Base-by-base conservation (phyloP, 257 asterid species). In the Scutellaria barbata region DNA sequence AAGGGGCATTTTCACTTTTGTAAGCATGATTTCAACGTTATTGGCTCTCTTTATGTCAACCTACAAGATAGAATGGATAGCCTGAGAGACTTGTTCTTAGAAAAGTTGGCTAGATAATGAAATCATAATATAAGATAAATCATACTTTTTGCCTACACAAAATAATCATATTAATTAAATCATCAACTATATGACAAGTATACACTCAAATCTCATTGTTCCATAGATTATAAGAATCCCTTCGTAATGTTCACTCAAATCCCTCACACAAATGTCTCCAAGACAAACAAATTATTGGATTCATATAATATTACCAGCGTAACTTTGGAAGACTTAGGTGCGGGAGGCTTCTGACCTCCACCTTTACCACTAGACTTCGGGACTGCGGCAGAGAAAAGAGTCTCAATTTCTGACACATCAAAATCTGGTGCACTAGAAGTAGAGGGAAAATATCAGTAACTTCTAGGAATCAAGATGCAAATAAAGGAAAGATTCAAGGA, bases 1-100 rank as follows among this genome's bases (percentile, higher is more conserved):
- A 77, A 95, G 95, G 69, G 99, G 99, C 95, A 95, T 95, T 85
- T 95, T 95, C 81, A 95, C 99, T 81, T 95, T 95, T 22, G 99
- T 87, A 61, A 95, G 96, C 99, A 95, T 95, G 80, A 95, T 95
- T 84, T 95, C 99, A 39, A 90, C 89, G 70, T 95, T 95, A 78
- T 89, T 83, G 63, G 96, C 99, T 87, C 98, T 87, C 85, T 89
- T 89, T 65, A 92, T 82, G 89, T 95, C 99, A 85, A 95, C 69
- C 99, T 95, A 75, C 81, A 77, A 48, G 57, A 58, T 10, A 77
- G 37, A 79, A 57, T 53, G 66, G 13, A 47, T 33, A 48, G 25
- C 22, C 53, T 77, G 57, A 63, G 74, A 69, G 66, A 47, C 61
- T 53, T 52, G 67, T 51, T 66, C 60, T 12, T 40, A 47, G 16